Conservation (phyloP, 306 rosid species). For the Gillenia trifoliata region DNA sequence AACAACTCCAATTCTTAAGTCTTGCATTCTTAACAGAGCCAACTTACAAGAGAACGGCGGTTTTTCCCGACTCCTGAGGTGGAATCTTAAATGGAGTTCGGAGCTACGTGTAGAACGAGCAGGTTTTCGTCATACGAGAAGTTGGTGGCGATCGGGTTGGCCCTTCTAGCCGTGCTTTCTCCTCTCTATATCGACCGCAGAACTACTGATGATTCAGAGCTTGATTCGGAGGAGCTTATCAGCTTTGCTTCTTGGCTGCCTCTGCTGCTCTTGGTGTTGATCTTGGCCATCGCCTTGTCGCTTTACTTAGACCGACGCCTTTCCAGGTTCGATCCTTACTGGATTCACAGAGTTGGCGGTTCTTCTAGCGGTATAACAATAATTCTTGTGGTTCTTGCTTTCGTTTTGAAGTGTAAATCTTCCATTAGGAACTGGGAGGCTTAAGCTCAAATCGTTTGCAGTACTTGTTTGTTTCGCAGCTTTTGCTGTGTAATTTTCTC, state of each 20-base stretch:
- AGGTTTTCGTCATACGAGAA: conserved; percentile 56
- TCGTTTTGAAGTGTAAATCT: conserved; percentile 69
- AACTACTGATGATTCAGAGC: conserved; percentile 40
- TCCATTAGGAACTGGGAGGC: conserved; percentile 37
- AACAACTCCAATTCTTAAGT: background rate
- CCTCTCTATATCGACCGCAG: conserved; percentile 68
- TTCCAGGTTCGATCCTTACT: conserved; percentile 62
- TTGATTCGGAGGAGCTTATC: conserved; percentile 37
- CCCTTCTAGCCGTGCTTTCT: conserved; percentile 69
- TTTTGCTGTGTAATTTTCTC: background rate
- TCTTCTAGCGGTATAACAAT: conserved; percentile 69
- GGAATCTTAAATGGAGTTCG: conserved; percentile 44
- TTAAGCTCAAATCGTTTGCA: background rate
- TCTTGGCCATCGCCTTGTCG: conserved; percentile 43
- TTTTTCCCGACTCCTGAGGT: background rate
- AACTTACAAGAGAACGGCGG: no score
- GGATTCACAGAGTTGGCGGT: conserved; percentile 90
- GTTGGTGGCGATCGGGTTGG: conserved; percentile 49
- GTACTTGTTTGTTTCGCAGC: background rate
- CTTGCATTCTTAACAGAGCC: conserved; percentile 1
- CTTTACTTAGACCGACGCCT: conserved; percentile 47
- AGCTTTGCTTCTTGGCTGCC: conserved; percentile 47
- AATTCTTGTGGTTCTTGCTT: conserved; percentile 60
- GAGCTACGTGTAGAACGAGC: conserved; percentile 36
- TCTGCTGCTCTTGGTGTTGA: conserved; percentile 54